A percentile compares a stretch with the other conserved stretches of the same genome.
Evolutionary conservation across 257 asterid species (phyloP).

Genomic region (Fraxinus pennsylvanica): DNA sequence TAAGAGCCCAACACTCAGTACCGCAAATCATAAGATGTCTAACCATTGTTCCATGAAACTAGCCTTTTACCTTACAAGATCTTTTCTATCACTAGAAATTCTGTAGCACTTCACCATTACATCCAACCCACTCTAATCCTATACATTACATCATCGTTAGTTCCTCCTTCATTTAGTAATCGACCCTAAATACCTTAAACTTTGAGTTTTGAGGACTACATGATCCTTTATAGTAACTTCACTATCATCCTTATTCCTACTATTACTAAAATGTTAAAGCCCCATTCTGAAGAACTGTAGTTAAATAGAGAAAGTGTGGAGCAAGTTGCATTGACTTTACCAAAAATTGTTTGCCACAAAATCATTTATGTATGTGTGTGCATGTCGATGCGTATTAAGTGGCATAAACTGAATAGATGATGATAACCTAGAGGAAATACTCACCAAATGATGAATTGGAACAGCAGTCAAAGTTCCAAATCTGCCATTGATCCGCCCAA

Average conservation of each 20-base stretch:
- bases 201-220: background rate
- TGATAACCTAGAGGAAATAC: constrained; percentile 26
- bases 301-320: constrained; percentile 12
- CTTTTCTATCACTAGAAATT: background rate
- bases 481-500: constrained; percentile 98
- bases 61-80: background rate
- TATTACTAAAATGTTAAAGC: background rate
- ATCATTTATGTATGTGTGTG: background rate
- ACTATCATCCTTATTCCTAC: background rate
- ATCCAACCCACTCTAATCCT: background rate
- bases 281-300: constrained; percentile 6
- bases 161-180: background rate
- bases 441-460: constrained; percentile 97
- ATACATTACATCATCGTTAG: background rate
- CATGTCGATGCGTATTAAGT: background rate
- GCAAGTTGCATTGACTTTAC: background rate
- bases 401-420: constrained; percentile 8
- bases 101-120: background rate
- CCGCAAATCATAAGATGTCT: background rate
- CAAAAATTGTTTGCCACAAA: constrained; percentile 3
- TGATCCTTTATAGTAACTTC: background rate
- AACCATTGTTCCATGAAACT: background rate
- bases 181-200: background rate
- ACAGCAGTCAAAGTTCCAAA: constrained; percentile 85
- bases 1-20: background rate